A percentile compares a stretch with the other conserved stretches of the same genome.
Conservation (phyloP, 139 green algal species). For the Parachlorella kessleri region DNA sequence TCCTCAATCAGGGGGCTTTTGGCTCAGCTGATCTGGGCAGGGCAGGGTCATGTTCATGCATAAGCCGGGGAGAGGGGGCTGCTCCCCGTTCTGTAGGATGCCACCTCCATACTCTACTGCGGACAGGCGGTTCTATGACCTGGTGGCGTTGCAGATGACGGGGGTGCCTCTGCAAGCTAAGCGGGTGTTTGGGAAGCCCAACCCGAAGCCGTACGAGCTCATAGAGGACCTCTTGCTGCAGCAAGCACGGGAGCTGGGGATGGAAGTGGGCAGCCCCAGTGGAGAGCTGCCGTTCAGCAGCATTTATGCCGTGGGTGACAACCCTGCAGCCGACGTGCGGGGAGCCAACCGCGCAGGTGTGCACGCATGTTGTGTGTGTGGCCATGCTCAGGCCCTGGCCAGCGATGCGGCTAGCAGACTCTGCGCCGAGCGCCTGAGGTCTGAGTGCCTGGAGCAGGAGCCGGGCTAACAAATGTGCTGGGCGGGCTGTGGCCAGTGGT, state of each 20-base stretch:
- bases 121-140: no score
- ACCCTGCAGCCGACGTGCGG: slow-evolving; percentile 76
- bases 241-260: slow-evolving; percentile 58
- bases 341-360: slow-evolving; percentile 57
- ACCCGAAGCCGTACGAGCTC: slow-evolving; percentile 64
- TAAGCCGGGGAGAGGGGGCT: no score
- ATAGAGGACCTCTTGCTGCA: slow-evolving; percentile 58
- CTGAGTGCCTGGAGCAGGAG: no score
- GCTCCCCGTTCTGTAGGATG: no score
- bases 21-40: neutral
- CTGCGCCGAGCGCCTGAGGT: no score
- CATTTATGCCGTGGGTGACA: slow-evolving; percentile 86
- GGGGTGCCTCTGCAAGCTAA: slow-evolving; percentile 19
- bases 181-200: slow-evolving; percentile 68
- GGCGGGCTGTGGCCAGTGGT: no score
- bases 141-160: slow-evolving; percentile 21
- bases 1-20: no score
- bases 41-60: no score
- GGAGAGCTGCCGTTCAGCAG: slow-evolving; percentile 31
- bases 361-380: neutral
- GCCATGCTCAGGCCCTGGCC: no score
- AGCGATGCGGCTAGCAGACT: no score
- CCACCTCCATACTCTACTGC: neutral
- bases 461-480: no score
- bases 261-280: slow-evolving; percentile 13